Base-by-base conservation (phyloP, 1,284 basidiomycete genomes). In the Austropuccinia psidii region DNA sequence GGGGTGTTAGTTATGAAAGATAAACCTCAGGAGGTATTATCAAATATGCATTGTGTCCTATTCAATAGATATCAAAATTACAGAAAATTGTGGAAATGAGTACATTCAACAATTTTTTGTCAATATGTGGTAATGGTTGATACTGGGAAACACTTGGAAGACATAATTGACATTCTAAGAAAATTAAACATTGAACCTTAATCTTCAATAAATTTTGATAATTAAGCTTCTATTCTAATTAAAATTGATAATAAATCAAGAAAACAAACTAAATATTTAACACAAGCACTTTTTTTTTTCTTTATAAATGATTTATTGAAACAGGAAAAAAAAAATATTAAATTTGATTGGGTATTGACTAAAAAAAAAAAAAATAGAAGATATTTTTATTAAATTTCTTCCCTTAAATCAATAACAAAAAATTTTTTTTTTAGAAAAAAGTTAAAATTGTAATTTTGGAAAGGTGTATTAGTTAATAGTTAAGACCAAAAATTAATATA, bases 221-320 rank as follows among this genome's bases (percentile, higher is more conserved):
- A 66, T 24, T 2, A 66, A 52, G 47, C 15, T 2, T 43, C 64
- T 5, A 52, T 66, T 21, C 7, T 66, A 0, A 39, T 66, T 33
- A 47, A 43, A 6, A 33, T n/a, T n/a, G 47, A 66, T 24, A 66
- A 66, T n/a, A 13, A 43, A n/a, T 66, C 64, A n/a, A 52, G 52
- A 21, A 66, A 66, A 31, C 45, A 52, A 39, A 50, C 17, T 4
- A 33, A 24, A 50, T 52, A 66, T 52, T 19, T 66, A 31, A 19
- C 8, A 8, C 1, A 47, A 0, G 64, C 43, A 0, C n/a, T n/a
- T n/a, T n/a, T n/a, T n/a, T 66, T 66, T 24, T 66, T 35, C 11
- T 66, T 66, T 45, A 52, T 66, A 6, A 52, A 66, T 39, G 49
- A 66, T 21, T 52, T 50, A 24, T 15, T 66, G 6, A 2, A 31